A percentile compares a stretch with the other conserved stretches of the same genome.
phyloP scores from a whole-genome alignment of 805 yeast genomes.

The Saccharomycopsis oosterbeekiorum region DNA sequence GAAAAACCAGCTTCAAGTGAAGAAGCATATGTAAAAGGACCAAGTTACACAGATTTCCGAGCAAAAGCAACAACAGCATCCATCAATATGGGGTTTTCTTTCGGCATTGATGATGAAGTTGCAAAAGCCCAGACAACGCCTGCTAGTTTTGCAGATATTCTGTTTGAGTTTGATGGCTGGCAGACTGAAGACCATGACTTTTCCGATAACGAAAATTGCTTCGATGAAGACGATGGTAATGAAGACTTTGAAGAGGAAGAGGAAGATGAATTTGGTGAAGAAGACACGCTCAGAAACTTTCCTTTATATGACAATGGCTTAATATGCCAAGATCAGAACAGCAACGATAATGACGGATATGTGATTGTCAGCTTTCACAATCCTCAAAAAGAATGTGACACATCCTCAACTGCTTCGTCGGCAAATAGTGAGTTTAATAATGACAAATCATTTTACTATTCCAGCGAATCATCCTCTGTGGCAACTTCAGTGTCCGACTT shows the following conservation, averaged over 20 bases:
- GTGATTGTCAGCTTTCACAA: background rate
- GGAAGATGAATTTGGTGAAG: background rate
- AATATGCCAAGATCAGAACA: background rate
- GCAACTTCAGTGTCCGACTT: background rate
- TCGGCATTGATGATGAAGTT: too few relatives aligned
- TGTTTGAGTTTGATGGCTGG: constrained; percentile 15
- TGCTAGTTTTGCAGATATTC: background rate
- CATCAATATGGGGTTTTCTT: too few relatives aligned
- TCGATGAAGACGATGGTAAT: background rate
- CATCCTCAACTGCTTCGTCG: background rate
- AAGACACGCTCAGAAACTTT: background rate
- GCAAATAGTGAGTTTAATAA: background rate
- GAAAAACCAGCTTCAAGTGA: too few relatives aligned
- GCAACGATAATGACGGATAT: background rate
- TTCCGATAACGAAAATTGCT: background rate
- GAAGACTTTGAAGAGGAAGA: background rate
- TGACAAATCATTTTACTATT: background rate
- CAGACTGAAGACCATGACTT: constrained; percentile 2
- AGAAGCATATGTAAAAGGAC: too few relatives aligned
- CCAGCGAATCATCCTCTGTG: background rate
- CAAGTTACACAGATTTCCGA: too few relatives aligned
- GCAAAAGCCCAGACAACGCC: background rate
- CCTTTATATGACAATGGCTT: background rate
- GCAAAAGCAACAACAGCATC: too few relatives aligned
- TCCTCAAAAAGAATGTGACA: background rate